Evolutionary conservation across 192 early-diverging fungal species (phyloP).

Genomic region (Ambispora gerdemannii): DNA sequence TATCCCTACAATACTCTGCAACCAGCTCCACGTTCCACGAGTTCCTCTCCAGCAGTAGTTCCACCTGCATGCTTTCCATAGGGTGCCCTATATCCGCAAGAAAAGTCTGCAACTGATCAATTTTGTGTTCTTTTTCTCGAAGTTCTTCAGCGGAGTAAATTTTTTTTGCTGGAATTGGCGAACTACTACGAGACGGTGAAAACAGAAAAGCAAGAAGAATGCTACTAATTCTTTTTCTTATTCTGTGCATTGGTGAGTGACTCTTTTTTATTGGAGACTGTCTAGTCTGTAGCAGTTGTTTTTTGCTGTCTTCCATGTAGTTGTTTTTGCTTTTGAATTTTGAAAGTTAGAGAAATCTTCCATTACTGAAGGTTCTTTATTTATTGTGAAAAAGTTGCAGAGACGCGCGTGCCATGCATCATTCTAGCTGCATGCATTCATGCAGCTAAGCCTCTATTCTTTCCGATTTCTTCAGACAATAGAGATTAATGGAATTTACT

Average conservation of each 20-base stretch:
- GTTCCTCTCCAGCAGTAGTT: constrained; percentile 32
- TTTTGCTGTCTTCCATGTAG: too few relatives aligned
- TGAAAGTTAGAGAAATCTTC: too few relatives aligned
- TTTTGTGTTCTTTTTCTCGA: constrained; percentile 26
- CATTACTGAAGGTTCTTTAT: too few relatives aligned
- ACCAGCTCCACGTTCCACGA: constrained; percentile 35
- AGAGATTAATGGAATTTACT: too few relatives aligned
- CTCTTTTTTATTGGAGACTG: background rate
- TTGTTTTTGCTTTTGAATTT: too few relatives aligned
- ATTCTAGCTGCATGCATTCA: too few relatives aligned
- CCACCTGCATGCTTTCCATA: constrained; percentile 13
- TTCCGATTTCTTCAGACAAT: too few relatives aligned
- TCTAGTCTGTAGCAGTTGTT: too few relatives aligned
- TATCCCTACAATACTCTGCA: constrained; percentile 28
- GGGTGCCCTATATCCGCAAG: constrained; percentile 27
- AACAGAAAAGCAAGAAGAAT: background rate
- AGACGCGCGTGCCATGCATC: too few relatives aligned
- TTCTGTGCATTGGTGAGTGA: background rate
- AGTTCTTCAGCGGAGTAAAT: background rate
- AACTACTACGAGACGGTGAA: background rate
- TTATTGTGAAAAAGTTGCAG: too few relatives aligned
- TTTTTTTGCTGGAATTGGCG: background rate
- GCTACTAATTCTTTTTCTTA: background rate
- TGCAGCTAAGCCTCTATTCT: too few relatives aligned
- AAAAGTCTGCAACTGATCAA: constrained; percentile 14